Base-by-base conservation (phyloP, 1,284 basidiomycete genomes). In the Apiotrichum veenhuisii region DNA sequence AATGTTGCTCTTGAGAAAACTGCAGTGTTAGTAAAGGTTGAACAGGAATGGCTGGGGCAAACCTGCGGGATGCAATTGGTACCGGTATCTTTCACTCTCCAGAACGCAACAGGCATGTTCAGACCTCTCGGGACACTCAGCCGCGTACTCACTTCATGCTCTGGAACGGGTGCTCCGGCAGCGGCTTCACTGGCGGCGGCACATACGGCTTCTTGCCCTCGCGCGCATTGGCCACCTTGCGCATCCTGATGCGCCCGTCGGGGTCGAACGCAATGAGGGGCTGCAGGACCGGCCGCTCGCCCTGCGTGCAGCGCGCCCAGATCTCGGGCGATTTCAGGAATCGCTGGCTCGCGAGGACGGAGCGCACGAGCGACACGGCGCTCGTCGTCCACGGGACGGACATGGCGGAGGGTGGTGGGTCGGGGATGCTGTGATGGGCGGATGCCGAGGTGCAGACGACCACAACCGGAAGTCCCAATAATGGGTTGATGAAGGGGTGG, bases 101-200 rank as follows among this genome's bases (percentile, higher is more conserved):
- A n/a, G n/a, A n/a, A n/a, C n/a, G n/a, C n/a, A n/a, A n/a, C n/a
- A n/a, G n/a, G n/a, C n/a, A n/a, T n/a, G n/a, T n/a, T n/a, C n/a
- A n/a, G n/a, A n/a, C n/a, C n/a, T n/a, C n/a, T n/a, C n/a, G n/a
- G n/a, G n/a, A n/a, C n/a, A n/a, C 37, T 40, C 37, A 17, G 12
- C 10, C 12, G 15, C 37, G 37, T 5, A 50, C 66, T 57, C 52
- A 69, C 67, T 50, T 55, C 34, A 62, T 61, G 25, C 54, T 56
- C 34, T 63, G 55, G 55, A 69, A 69, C 2, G 67, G 67, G 55
- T 69, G 67, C 23, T 67, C 54, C 3, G 67, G 67, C 38, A 66
- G 57, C 9, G 55, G 43, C 18, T 63, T 48, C 17, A 33, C 30
- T 15, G 63, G 61, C 34, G 64, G 63, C n/a, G 67, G 67, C 17